These are phyloP conservation scores for Ogataea kodamae DNA, from an alignment of 805 yeast species.

Conservation along the genomic window DNA sequence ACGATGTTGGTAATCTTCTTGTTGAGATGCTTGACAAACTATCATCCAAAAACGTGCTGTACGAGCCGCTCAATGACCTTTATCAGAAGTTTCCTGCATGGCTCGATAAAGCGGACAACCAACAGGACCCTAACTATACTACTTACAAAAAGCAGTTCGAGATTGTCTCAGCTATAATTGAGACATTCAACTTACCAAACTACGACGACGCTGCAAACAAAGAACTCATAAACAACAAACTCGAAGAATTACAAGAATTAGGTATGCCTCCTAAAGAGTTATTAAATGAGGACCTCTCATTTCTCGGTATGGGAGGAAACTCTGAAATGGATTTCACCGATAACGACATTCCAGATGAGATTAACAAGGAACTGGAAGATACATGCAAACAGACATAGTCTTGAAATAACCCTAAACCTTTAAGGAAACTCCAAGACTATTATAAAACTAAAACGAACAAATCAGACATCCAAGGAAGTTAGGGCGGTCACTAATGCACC, in stretches of 20 bases:
- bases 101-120: conserved; percentile 51
- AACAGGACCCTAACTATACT: conserved; percentile 32
- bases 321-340: conserved; percentile 44
- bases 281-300: conserved; percentile 42
- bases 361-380: conserved; percentile 52
- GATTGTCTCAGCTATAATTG: conserved; percentile 58
- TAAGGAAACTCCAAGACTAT: conserved; percentile 8
- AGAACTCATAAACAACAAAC: conserved; percentile 50
- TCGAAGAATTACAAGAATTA: conserved; percentile 67
- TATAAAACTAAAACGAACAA: conserved; percentile 7
- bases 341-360: conserved; percentile 51
- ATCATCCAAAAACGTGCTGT: conserved; percentile 79
- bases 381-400: conserved; percentile 40
- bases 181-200: conserved; percentile 58
- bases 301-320: conserved; percentile 30
- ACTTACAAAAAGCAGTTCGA: conserved; percentile 61
- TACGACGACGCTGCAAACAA: conserved; percentile 54
- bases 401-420: conserved; percentile 11
- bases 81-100: conserved; percentile 69
- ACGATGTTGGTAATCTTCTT: conserved; percentile 51
- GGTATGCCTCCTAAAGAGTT: conserved; percentile 82
- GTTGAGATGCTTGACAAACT: conserved; percentile 76
- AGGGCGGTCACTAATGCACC: conserved; percentile 83
- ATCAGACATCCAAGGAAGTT: conserved; percentile 94
- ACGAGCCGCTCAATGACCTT: conserved; percentile 84